Evolutionary conservation across 139 green algal species (phyloP), one percentile per base, ranked within the genome.

Genomic region (Closterium sp.): DNA sequence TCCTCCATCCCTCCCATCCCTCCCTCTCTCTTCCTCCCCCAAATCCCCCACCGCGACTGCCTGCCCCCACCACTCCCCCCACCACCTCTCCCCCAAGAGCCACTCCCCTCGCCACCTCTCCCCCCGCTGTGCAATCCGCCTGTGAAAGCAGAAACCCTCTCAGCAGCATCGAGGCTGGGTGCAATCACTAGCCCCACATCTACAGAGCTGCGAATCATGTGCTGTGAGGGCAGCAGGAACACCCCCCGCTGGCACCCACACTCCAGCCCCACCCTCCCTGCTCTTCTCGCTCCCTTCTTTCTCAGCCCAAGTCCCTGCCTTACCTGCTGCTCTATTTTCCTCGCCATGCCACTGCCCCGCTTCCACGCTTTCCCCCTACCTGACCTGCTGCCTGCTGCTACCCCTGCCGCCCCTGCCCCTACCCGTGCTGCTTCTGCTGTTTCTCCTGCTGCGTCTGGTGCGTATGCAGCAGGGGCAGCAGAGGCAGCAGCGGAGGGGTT

Each of bases 131-230:
- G 62, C 62, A 79, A 27, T 22, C 62, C 17, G 28, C 27, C 88
- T 38, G 31, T 28, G 31, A 84, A 91, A 4, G 70, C 70, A 22
- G 91, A 93, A 22, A 93, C 29, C 86, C 86, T 84, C 21, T 85
- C 86, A 28, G 91, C 91, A 27, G 91, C 32, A 1, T 85, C 31
- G 24, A 93, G 29, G 31, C 31, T 87, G 31, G 87, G 38, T 7
- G 91, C 91, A 10, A 93, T 92, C 22, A 91, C 86, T 10, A 93
- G 86, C 11, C 91, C 91, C 86, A 90, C 85, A 32, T 93, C 91
- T 0, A 29, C 9, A 27, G 91, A 27, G 17, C 62, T 79, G 7
- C 32, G 28, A 30, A 93, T 93, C 28, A 88, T 27, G 34, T 93
- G 91, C 22, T 88, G 7, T 9, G 29, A 31, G 5, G 91, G 91